Evolutionary conservation across 805 yeast genomes (phyloP).

Genomic region (Kazachstania taianensis): DNA sequence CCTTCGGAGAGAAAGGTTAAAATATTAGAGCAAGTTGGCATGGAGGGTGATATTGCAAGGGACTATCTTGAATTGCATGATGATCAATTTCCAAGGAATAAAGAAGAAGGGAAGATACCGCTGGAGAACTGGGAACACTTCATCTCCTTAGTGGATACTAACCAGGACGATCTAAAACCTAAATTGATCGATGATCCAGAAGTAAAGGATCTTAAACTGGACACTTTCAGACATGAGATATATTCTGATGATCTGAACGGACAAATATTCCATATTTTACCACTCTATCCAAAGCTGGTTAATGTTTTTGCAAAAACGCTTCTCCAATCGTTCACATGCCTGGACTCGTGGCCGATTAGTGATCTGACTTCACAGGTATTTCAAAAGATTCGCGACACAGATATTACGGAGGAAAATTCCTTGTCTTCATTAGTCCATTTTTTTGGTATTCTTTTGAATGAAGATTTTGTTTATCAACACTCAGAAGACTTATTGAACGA

Average conservation of each 20-base stretch:
- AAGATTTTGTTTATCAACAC: slow-evolving; percentile 31
- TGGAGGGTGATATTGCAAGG: slow-evolving; percentile 24
- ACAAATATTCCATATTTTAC: slow-evolving; percentile 35
- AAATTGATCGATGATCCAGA: slow-evolving; percentile 4
- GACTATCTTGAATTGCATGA: slow-evolving; percentile 24
- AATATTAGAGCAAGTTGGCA: slow-evolving; percentile 20
- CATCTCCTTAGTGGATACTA: neutral
- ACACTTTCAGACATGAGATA: slow-evolving; percentile 31
- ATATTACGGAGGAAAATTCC: slow-evolving; percentile 20
- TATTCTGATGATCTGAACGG: slow-evolving; percentile 30
- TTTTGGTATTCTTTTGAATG: slow-evolving; percentile 35
- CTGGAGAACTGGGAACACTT: neutral
- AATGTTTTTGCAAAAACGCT: slow-evolving; percentile 34
- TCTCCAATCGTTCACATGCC: slow-evolving; percentile 27
- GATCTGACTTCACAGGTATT: slow-evolving; percentile 31
- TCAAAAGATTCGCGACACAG: slow-evolving; percentile 31
- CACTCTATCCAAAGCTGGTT: slow-evolving; percentile 33
- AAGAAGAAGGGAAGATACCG: slow-evolving; percentile 2
- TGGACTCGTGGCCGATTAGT: slow-evolving; percentile 27
- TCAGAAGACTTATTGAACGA: slow-evolving; percentile 27
- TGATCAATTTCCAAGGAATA: slow-evolving; percentile 26
- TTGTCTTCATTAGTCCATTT: slow-evolving; percentile 35
- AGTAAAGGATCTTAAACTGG: slow-evolving; percentile 15
- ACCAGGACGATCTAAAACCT: neutral
- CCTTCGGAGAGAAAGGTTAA: slow-evolving; percentile 19